Conservation (phyloP, 208 protist species). For the Trypanosoma scelopori region DNA sequence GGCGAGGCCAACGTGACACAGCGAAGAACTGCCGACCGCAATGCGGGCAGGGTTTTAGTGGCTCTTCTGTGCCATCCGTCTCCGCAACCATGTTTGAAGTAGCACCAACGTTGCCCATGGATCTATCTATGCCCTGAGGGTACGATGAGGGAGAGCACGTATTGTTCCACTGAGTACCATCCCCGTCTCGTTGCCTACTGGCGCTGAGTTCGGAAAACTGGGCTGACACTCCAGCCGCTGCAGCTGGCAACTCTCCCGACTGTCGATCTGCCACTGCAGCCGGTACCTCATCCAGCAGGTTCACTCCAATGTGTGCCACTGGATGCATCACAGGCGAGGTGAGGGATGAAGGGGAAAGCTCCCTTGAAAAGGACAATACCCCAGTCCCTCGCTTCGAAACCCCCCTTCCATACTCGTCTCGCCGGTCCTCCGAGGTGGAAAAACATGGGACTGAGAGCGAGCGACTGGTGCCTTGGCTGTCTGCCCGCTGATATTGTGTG, state of each 20-base stretch:
- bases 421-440: constrained; percentile 12
- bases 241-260: background rate
- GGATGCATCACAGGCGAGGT: background rate
- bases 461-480: constrained; percentile 13
- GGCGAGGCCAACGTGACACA: constrained; percentile 46
- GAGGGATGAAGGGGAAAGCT: background rate
- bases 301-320: background rate
- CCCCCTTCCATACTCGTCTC: background rate
- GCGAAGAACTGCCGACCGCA: constrained; percentile 75
- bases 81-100: constrained; percentile 18
- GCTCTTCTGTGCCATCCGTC: constrained; percentile 29
- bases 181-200: background rate
- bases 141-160: background rate
- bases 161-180: constrained; percentile 2
- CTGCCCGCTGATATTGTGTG: background rate
- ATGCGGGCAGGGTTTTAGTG: constrained; percentile 62
- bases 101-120: constrained; percentile 1
- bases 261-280: constrained; percentile 34
- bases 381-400: background rate
- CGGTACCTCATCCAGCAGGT: constrained; percentile 42
- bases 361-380: constrained; percentile 3
- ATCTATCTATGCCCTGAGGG: background rate
- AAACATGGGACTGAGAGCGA: constrained; percentile 9
- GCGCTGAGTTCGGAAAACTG: no score
- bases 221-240: constrained; percentile 1